These are phyloP conservation scores for Cadophora sp. DNA, from an alignment of 2,329 filamentous ascomycete genomes.

Conservation along the genomic window DNA sequence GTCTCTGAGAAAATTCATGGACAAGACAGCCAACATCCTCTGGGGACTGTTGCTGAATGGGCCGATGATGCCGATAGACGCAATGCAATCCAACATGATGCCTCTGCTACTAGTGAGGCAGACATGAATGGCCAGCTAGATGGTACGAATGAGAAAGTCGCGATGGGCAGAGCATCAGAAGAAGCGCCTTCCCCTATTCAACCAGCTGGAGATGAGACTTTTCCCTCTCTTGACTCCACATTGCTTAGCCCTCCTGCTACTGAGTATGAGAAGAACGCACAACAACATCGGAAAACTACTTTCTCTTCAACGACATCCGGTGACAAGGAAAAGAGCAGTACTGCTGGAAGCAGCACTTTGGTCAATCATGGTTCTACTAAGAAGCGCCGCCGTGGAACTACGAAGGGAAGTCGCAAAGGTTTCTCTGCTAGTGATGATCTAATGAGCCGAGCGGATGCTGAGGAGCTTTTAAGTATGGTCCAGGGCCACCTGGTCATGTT, in stretches of 20 bases:
- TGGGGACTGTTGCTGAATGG: conserved; percentile 40
- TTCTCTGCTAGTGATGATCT: conserved; percentile 76
- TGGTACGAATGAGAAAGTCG: conserved; percentile 37
- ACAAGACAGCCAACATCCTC: conserved; percentile 32
- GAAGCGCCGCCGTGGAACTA: conserved; percentile 71
- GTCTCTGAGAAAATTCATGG: conserved; percentile 38
- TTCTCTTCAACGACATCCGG: conserved; percentile 52
- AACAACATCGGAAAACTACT: conserved; percentile 59
- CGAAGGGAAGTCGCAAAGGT: conserved; percentile 65
- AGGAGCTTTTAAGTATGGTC: conserved; percentile 79
- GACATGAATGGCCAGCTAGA: conserved; percentile 35
- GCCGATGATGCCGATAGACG: conserved; percentile 37
- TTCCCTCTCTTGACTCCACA: conserved; percentile 53
- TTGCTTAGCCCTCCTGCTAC: conserved; percentile 32
- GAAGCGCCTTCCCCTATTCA: conserved; percentile 53
- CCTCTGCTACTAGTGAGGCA: conserved; percentile 24
- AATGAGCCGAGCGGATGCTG: conserved; percentile 76
- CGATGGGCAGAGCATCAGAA: conserved; percentile 28
- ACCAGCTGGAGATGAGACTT: conserved; percentile 52
- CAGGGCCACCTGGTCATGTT: conserved; percentile 91
- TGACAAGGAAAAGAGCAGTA: conserved; percentile 32
- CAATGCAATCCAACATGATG: conserved; percentile 32
- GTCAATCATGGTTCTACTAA: conserved; percentile 55
- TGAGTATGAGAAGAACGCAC: conserved; percentile 37
- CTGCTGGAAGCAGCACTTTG: conserved; percentile 19